A percentile compares a stretch with the other conserved stretches of the same genome.
Evolutionary conservation across 176 grass and related monocot species (phyloP).

Genomic region (Elymus sibiricus): DNA sequence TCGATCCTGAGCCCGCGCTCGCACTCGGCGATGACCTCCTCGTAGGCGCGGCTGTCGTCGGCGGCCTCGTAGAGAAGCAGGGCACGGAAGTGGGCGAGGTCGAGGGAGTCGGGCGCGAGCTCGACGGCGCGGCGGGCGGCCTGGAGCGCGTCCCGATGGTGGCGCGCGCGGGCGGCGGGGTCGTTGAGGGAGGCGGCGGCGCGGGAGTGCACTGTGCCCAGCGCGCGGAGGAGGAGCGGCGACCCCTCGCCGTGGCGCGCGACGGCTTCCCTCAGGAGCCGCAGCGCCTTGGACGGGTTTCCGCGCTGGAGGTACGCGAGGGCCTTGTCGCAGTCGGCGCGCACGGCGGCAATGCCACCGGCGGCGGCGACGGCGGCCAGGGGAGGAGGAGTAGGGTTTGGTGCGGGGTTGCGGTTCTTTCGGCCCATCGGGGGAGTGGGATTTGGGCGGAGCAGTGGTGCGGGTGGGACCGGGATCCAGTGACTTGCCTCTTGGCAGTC

Average conservation of each 20-base stretch:
- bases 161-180: slow-evolving; percentile 49
- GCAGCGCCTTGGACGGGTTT: slow-evolving; percentile 57
- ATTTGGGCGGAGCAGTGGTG: neutral
- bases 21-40: slow-evolving; percentile 67
- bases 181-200: slow-evolving; percentile 59
- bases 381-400: slow-evolving; percentile 52
- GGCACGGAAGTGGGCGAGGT: slow-evolving; percentile 82
- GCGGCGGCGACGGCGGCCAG: neutral
- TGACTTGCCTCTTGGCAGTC: too few relatives aligned
- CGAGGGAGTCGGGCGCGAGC: slow-evolving; percentile 70
- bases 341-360: slow-evolving; percentile 21
- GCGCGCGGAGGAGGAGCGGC: slow-evolving; percentile 64
- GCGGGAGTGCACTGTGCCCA: slow-evolving; percentile 65
- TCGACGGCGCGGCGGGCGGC: slow-evolving; percentile 55
- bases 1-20: slow-evolving; percentile 61
- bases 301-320: slow-evolving; percentile 56
- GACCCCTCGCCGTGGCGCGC: slow-evolving; percentile 40
- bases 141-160: slow-evolving; percentile 47
- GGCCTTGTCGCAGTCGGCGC: slow-evolving; percentile 55
- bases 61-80: slow-evolving; percentile 59
- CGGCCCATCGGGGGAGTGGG: slow-evolving; percentile 47
- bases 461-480: too few relatives aligned
- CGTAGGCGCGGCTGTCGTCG: slow-evolving; percentile 52
- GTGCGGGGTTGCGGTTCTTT: slow-evolving; percentile 53
- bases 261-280: slow-evolving; percentile 58